Base-by-base conservation (phyloP, 2,329 filamentous ascomycete genomes). In the Claviceps maximensis region DNA sequence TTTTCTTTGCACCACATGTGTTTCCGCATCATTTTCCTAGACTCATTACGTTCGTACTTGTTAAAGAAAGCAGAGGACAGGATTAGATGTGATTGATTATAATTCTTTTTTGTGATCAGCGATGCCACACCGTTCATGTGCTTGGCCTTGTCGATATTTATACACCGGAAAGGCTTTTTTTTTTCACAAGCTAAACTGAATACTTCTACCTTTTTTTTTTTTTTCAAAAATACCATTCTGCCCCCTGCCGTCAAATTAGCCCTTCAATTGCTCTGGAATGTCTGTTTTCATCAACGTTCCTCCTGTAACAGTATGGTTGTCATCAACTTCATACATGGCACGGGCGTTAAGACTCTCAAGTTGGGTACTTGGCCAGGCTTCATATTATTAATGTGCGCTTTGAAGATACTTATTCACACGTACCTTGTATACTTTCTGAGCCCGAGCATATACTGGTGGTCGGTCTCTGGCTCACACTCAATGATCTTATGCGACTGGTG, bases 201-300 rank as follows among this genome's bases (percentile, higher is more conserved):
- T 33, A 15, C 10, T 29, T 29, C 8, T 29, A 29, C 27, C 31
- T 33, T 6, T 7, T 6, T 10, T 33, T 10, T 49, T 58, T 57
- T 80, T 57, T 79, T 70, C 53, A 84, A 58, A 51, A 78, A 71
- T 6, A 83, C 69, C 31, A 84, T 65, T 57, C 70, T 71, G 57
- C 80, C 84, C 65, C 57, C 70, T 71, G 57, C 80, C 84, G 56
- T 78, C 71, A 57, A 79, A 53, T 31, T 83, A 79, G 0, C 65
- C 68, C 0, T 66, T 59, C 57, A 80, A 76, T 4, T 64, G 58
- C 62, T 74, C 70, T 63, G 82, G 78, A 40, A 85, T 59, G 0
- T 81, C 82, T 1, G 71, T 70, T 56, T 81, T 83, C 78, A 84
- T 83, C 60, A 84, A 68, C 8, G 78, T 83, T 10, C 74, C 72